Conservation (phyloP, 176 grass and related monocot species). For the Miscanthus lutarioriparius region DNA sequence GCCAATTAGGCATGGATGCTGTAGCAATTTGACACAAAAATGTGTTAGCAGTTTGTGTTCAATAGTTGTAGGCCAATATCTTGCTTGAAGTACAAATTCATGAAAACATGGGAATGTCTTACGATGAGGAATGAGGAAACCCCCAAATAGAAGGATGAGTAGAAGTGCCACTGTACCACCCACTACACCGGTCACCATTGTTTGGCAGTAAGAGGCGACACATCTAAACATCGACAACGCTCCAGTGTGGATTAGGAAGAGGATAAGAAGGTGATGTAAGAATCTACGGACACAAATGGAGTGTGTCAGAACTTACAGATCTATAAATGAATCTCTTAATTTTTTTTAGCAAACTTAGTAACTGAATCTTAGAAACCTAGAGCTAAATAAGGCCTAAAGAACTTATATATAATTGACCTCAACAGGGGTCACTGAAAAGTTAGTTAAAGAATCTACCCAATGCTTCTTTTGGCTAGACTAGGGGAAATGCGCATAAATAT, state of each 20-base stretch:
- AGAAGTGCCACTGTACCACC: constrained; percentile 16
- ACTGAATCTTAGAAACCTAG: too few relatives aligned
- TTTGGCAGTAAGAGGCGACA: constrained; percentile 57
- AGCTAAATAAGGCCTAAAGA: too few relatives aligned
- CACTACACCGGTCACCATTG: constrained; percentile 19
- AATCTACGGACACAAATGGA: constrained; percentile 33
- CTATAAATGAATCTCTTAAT: too few relatives aligned
- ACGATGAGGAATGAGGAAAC: constrained; percentile 68
- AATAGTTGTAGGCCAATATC: background rate
- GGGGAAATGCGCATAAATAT: background rate
- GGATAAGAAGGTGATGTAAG: constrained; percentile 54
- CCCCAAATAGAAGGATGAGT: constrained; percentile 50
- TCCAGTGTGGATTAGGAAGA: constrained; percentile 51
- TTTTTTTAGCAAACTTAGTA: too few relatives aligned
- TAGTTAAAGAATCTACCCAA: background rate
- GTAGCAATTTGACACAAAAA: constrained; percentile 16
- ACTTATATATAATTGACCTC: background rate
- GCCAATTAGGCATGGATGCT: constrained; percentile 69
- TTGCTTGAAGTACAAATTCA: background rate
- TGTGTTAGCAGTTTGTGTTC: background rate
- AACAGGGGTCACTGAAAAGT: background rate
- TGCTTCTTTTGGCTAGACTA: background rate
- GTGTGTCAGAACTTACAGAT: background rate
- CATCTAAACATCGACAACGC: constrained; percentile 61
- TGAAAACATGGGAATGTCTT: constrained; percentile 32